Base-by-base conservation (phyloP, 352 stramenopile genomes). In the Phytophthora nicotianae region DNA sequence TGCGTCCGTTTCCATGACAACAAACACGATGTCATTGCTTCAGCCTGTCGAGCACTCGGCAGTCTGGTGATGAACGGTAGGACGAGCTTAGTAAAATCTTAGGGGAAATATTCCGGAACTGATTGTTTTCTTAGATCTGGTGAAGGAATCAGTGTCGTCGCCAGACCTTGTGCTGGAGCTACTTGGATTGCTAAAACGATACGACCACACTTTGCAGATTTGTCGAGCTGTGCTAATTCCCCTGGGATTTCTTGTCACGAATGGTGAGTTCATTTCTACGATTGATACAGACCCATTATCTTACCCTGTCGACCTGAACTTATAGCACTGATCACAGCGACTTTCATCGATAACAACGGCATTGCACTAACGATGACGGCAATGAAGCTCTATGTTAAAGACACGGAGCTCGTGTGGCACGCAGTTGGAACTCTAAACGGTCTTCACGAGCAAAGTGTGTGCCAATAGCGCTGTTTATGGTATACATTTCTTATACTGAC, bases 1-100 rank as follows among this genome's bases (percentile, higher is more conserved):
- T 93, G 84, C 53, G 71, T 76, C 16, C 81, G 81, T 37, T 90
- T 90, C 62, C 81, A 91, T 52, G 79, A 90, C 62, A 90, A 90
- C 71, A 90, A 89, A 51, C 81, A 79, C 64, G 73, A 82, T 40
- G 69, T 93, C 27, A 90, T 93, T 33, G 63, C 69, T 33, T 63
- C 72, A 7, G 71, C 82, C n/a, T 90, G 78, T 52, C 71, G 86
- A 26, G 77, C 82, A 10, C 68, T 90, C 8, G 80, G 82, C 3
- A 87, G 79, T 57, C 77, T 93, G 48, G 79, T 91, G 14, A 79
- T 91, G 69, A 89, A 93, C 37, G 83, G 83, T 90, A 50, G 5
- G 50, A 27, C n/a, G 8, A 7, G 7, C 2, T 4, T 13, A 24
- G 3, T 17, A 11, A 47, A 29, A 7, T 14, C 2, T 16, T n/a